Base-by-base conservation (phyloP, 495 filamentous ascomycete genomes). In the Xylaria cubensis region DNA sequence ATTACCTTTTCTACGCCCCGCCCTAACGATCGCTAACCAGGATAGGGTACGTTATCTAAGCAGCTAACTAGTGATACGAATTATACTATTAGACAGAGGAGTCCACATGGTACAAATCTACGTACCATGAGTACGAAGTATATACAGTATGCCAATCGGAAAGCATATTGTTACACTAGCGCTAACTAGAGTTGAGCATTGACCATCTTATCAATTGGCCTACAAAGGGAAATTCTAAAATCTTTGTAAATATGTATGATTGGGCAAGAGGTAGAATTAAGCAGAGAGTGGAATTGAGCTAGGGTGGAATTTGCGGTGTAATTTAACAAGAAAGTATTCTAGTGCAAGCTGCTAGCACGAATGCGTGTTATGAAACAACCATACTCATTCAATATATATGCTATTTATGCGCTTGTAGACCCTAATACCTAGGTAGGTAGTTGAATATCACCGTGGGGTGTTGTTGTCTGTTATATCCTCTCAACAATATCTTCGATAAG, bases 371-470 rank as follows among this genome's bases (percentile, higher is more conserved):
- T 56, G 24, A 56, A 32, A 17, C 24, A 32, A 7, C 13, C 0
- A 56, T 29, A 32, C 17, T 32, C 9, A 8, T 56, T 29, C 17
- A 13, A 29, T 13, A 56, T 56, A 17, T 56, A 29, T 32, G 4
- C 53, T 56, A 32, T 4, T 56, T 56, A 32, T 17, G 53, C 26
- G 53, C 53, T 32, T 56, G 4, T 29, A 10, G 13, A 10, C 21
- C 21, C 51, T 26, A 29, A 55, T 26, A 55, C 51, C 51, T 55
- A 26, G 10, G 21, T 55, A 55, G 10, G 21, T 55, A 55, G 51
- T 53, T 53, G 8, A 24, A 53, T n/a, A 50, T 19, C 51, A 55
- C 51, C 51, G 51, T 55, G 51, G 10, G 51, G 51, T 55, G 51
- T 12, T 24, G 26, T 55, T 10, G 5, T 56, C 26, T 15, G 24